Percentiles rank a stretch among this genome's conserved stretches.
Conservation (phyloP, 2,329 filamentous ascomycete species). For the Chaetomiaceae sp. region DNA sequence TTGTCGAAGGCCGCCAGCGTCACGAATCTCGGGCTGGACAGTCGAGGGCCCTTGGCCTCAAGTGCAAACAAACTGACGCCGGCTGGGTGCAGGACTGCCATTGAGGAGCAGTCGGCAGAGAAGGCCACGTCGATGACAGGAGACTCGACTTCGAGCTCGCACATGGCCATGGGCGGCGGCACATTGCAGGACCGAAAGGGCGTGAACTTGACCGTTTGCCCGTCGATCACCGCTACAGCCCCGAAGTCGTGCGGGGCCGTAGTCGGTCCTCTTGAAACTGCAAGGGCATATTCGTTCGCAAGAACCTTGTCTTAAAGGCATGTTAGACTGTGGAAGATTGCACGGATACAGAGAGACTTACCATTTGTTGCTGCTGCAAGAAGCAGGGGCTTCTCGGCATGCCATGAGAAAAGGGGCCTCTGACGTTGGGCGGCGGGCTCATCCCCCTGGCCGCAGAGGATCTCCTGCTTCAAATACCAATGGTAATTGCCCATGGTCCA, state of each 20-base stretch:
- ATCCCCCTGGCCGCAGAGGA: constrained; percentile 42
- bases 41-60: constrained; percentile 55
- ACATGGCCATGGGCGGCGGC: constrained; percentile 87
- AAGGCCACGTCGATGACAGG: constrained; percentile 73
- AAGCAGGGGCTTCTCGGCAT: constrained; percentile 76
- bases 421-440: constrained; percentile 14
- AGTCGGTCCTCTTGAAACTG: constrained; percentile 64
- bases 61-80: constrained; percentile 68
- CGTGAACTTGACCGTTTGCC: constrained; percentile 73
- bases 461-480: constrained; percentile 94
- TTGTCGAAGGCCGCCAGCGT: constrained; percentile 12
- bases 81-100: constrained; percentile 67
- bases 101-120: constrained; percentile 55
- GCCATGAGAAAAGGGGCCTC: constrained; percentile 59
- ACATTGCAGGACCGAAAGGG: constrained; percentile 79
- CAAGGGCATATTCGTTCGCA: constrained; percentile 63
- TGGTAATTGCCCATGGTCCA: constrained; percentile 99
- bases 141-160: constrained; percentile 60
- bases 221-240: constrained; percentile 79
- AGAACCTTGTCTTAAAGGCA: constrained; percentile 43
- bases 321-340: constrained; percentile 19
- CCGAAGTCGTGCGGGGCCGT: constrained; percentile 71
- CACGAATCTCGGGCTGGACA: constrained; percentile 40
- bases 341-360: constrained; percentile 31
- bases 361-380: constrained; percentile 53